Base-by-base conservation (phyloP, 164 flowering plant species). In the Tetrastigma voinierianum region DNA sequence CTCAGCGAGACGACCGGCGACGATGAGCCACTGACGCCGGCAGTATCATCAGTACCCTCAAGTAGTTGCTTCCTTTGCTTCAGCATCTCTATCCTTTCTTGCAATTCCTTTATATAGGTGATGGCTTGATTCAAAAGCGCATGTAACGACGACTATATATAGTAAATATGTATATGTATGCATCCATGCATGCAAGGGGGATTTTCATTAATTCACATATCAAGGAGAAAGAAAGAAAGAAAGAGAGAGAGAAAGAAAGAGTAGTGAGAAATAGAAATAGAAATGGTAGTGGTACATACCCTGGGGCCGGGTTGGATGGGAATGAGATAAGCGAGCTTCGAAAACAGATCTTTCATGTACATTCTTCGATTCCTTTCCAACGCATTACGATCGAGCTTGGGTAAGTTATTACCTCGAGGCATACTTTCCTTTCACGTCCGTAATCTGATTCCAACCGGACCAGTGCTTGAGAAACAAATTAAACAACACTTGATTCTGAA, bases 31-130 rank as follows among this genome's bases (percentile, higher is more conserved):
- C 43, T 25, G 8, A 46, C 16, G 19, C 32, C 17, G 5, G 19
- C 2, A 8, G 32, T 11, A 0, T 49, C 52, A n/a, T 13, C 6
- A 49, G 52, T 12, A 11, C n/a, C 52, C 15, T n/a, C 40, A 25
- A 25, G 40, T 25, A 25, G 40, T 25, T 25, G 40, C 40, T 7
- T 25, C 40, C 40, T 25, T 14, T 49, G 49, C 49, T 14, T 49
- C 52, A 49, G 52, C n/a, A 12, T n/a, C 61, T 58, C 46, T 32
- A n/a, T 25, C n/a, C 18, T 58, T 32, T 24, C 43, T 58, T 32
- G 18, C 61, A 58, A 40, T 25, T 32, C 10, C 61, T 58, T 58
- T 58, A 58, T 17, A 58, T 58, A 17, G 40, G 7, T 14, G 46
- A 46, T 16, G n/a, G 61, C 61, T 8, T 32, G 61, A 32, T 58